Percentiles rank a stretch among this genome's conserved stretches.
Conservation (phyloP, 352 stramenopile species). For the Globisporangium splendens region DNA sequence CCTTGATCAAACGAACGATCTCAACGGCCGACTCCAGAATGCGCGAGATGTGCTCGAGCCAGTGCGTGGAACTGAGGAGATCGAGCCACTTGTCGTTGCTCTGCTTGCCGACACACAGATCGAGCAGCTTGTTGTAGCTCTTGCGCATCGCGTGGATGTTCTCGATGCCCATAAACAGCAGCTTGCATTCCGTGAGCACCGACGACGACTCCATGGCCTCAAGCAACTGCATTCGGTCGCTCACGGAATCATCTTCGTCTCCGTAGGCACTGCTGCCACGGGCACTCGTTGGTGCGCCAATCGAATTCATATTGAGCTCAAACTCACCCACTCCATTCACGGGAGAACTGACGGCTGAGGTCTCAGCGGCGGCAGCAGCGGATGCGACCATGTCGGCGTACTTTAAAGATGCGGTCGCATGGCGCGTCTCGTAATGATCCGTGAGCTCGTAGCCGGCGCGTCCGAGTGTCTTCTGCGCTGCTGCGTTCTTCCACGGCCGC, state of each 20-base stretch:
- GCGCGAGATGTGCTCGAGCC: slow-evolving; percentile 73
- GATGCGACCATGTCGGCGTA: slow-evolving; percentile 61
- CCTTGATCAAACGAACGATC: slow-evolving; percentile 76
- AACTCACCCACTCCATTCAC: slow-evolving; percentile 4
- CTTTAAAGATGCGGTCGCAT: slow-evolving; percentile 54
- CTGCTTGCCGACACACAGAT: slow-evolving; percentile 58
- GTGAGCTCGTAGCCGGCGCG: slow-evolving; percentile 88
- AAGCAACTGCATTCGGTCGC: slow-evolving; percentile 22
- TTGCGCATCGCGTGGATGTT: slow-evolving; percentile 93
- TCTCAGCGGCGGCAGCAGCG: slow-evolving; percentile 15
- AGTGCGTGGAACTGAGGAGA: slow-evolving; percentile 64
- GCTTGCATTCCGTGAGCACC: slow-evolving; percentile 73
- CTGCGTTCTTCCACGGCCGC: slow-evolving; percentile 86
- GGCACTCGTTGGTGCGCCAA: slow-evolving; percentile 2
- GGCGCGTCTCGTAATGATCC: slow-evolving; percentile 72
- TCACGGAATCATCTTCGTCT: slow-evolving; percentile 20
- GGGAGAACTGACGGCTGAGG: slow-evolving; percentile 18
- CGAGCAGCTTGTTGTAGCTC: slow-evolving; percentile 71
- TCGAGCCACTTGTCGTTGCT: slow-evolving; percentile 81
- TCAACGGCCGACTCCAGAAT: slow-evolving; percentile 83
- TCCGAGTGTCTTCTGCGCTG: slow-evolving; percentile 88
- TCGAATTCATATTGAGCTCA: slow-evolving; percentile 7
- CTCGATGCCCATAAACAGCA: slow-evolving; percentile 90
- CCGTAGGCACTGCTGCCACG: slow-evolving; percentile 15
- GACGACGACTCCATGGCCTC: slow-evolving; percentile 47